Conservation (phyloP, 164 flowering plant genomes). For the Chimonanthus salicifolius region DNA sequence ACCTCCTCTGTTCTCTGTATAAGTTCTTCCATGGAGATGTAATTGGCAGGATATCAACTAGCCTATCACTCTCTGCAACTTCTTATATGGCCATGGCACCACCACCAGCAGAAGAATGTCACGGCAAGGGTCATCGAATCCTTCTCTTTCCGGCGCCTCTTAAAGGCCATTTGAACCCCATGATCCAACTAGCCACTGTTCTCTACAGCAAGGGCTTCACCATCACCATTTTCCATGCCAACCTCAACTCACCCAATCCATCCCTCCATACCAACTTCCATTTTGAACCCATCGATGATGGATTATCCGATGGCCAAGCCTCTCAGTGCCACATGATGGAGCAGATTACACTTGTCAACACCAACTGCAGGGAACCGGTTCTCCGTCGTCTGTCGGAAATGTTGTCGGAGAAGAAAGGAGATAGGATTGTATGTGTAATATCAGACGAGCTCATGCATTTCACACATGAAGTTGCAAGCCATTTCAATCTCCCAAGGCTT, state of each 20-base stretch:
- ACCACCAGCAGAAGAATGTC: neutral
- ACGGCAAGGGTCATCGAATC: neutral
- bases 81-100: too few species aligned
- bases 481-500: slow-evolving; percentile 27
- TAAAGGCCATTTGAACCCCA: slow-evolving; percentile 49
- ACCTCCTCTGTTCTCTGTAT: too few species aligned
- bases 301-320: slow-evolving; percentile 4
- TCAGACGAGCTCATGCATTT: slow-evolving; percentile 36
- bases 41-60: too few species aligned
- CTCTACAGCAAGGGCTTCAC: slow-evolving; percentile 46
- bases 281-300: slow-evolving; percentile 24
- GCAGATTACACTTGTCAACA: too few species aligned
- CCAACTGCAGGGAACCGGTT: too few species aligned
- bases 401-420: neutral
- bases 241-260: slow-evolving; percentile 38
- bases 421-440: slow-evolving; percentile 27
- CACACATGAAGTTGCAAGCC: slow-evolving; percentile 24
- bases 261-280: slow-evolving; percentile 31
- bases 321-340: slow-evolving; percentile 8
- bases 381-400: too few species aligned
- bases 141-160: slow-evolving; percentile 37
- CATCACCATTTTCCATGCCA: slow-evolving; percentile 40
- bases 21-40: too few species aligned
- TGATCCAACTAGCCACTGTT: slow-evolving; percentile 39
- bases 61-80: too few species aligned